phyloP scores from a whole-genome alignment of 345 rosid species.

The Draba incana region DNA sequence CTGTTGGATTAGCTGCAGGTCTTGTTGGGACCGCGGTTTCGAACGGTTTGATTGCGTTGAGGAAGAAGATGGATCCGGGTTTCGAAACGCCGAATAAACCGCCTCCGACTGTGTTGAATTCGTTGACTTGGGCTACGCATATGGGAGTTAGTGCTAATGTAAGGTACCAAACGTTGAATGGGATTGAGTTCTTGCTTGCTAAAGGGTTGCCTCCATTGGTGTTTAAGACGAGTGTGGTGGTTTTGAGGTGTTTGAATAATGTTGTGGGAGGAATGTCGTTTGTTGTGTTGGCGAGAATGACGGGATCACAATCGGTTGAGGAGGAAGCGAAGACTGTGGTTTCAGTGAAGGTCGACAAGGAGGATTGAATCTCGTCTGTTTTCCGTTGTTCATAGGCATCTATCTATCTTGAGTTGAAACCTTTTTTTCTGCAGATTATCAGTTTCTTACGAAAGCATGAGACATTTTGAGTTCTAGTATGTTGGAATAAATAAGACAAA shows the following conservation, averaged over 20 bases:
- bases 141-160: slow-evolving; percentile 94
- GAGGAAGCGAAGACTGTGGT: slow-evolving; percentile 34
- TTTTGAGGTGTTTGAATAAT: slow-evolving; percentile 75
- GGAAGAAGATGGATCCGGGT: slow-evolving; percentile 95
- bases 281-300: slow-evolving; percentile 87
- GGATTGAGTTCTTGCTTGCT: slow-evolving; percentile 72
- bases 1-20: slow-evolving; percentile 92
- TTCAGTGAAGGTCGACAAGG: slow-evolving; percentile 32
- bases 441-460: neutral
- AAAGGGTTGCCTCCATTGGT: slow-evolving; percentile 59
- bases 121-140: slow-evolving; percentile 85
- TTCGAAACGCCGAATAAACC: slow-evolving; percentile 92
- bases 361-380: slow-evolving; percentile 32
- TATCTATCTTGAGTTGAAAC: slow-evolving; percentile 11
- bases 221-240: slow-evolving; percentile 86
- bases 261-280: slow-evolving; percentile 92
- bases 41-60: slow-evolving; percentile 72
- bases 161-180: slow-evolving; percentile 92
- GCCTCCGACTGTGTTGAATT: slow-evolving; percentile 83
- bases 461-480: slow-evolving; percentile 19
- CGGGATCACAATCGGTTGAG: slow-evolving; percentile 85
- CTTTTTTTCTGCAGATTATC: neutral
- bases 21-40: slow-evolving; percentile 86
- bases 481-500: slow-evolving; percentile 27
- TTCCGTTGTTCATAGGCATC: slow-evolving; percentile 31